phyloP scores from a whole-genome alignment of 2,329 filamentous ascomycete genomes.

The Cladophialophora chaetospira region DNA sequence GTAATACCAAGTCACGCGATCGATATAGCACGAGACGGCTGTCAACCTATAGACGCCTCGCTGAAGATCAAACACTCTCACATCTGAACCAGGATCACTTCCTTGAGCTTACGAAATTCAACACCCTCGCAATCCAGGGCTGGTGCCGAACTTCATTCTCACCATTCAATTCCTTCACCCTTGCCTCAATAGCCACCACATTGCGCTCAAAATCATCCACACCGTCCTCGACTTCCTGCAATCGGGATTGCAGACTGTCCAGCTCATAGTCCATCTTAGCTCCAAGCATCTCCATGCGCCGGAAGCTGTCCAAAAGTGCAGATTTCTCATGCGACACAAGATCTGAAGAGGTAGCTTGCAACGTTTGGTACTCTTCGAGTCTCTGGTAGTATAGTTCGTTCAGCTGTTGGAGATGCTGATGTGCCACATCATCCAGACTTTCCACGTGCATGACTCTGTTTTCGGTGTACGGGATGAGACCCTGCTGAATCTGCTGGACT shows the following conservation, averaged over 20 bases:
- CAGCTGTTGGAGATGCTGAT: conserved; percentile 65
- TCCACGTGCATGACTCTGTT: conserved; percentile 47
- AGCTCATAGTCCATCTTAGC: conserved; percentile 94
- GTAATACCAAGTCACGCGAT: background rate
- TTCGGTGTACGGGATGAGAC: conserved; percentile 47
- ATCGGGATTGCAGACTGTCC: conserved; percentile 72
- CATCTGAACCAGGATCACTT: conserved; percentile 3
- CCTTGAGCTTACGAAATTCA: conserved; percentile 20
- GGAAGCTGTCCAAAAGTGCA: conserved; percentile 69
- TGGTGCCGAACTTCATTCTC: conserved; percentile 44
- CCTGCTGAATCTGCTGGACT: conserved; percentile 42
- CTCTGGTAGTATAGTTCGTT: conserved; percentile 69
- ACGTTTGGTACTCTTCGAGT: conserved; percentile 67
- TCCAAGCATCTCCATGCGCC: conserved; percentile 76
- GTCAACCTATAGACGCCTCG: conserved; percentile 8
- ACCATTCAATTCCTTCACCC: conserved; percentile 63
- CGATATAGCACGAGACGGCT: background rate
- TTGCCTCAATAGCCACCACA: conserved; percentile 69
- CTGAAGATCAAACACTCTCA: conserved; percentile 7
- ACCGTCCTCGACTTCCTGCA: conserved; percentile 84
- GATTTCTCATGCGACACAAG: conserved; percentile 69
- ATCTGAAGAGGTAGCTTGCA: conserved; percentile 68
- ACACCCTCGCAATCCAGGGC: conserved; percentile 22
- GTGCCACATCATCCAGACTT: conserved; percentile 65
- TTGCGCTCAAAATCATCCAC: conserved; percentile 77